Conservation (phyloP, 805 yeast genomes). For the Candida endomychidarum region DNA sequence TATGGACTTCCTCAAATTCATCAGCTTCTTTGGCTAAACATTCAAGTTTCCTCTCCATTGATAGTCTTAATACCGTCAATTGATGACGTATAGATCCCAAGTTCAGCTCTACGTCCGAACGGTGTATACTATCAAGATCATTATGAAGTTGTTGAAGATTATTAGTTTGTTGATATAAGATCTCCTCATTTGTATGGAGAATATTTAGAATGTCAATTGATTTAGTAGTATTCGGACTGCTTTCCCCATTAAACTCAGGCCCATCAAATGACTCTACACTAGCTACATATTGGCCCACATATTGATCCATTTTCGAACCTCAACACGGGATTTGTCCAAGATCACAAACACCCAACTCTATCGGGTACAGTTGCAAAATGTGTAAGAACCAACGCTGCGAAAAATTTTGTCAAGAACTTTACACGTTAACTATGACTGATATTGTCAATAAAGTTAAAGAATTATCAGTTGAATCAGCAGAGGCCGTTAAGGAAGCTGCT, state of each 20-base stretch:
- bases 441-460: constrained; percentile 48
- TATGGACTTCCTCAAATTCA: background rate
- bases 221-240: background rate
- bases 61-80: background rate
- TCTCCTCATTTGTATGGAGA: background rate
- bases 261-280: background rate
- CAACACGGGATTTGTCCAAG: background rate
- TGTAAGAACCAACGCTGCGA: constrained; percentile 6
- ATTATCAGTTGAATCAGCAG: constrained; percentile 32
- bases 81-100: background rate
- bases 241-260: background rate
- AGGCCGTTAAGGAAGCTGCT: constrained; percentile 4
- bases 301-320: background rate
- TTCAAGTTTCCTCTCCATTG: constrained; percentile 1
- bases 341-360: background rate
- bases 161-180: background rate
- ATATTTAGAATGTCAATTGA: background rate
- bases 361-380: constrained; percentile 1
- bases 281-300: background rate
- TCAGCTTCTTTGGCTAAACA: background rate
- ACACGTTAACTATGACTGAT: constrained; percentile 16
- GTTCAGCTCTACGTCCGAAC: background rate
- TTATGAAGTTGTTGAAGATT: background rate
- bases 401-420: constrained; percentile 5
- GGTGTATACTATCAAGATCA: background rate